Base-by-base conservation (phyloP, 2,329 filamentous ascomycete species). In the Aureobasidium sp. region DNA sequence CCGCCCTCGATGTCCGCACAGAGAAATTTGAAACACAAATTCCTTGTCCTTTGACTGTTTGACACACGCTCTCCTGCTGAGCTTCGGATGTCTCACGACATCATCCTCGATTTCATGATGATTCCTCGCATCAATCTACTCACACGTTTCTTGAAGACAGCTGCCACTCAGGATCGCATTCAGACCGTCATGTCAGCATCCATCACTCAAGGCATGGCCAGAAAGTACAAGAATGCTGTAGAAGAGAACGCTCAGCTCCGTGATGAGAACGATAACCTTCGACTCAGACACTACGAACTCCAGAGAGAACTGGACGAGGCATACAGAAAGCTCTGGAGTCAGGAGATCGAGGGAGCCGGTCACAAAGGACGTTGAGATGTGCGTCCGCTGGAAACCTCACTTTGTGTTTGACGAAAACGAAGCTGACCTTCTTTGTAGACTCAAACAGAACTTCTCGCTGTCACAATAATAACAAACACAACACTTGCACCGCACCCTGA, bases 271-370 rank as follows among this genome's bases (percentile, higher is more conserved):
- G 52, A 44, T 4, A 29, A 34, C 1, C 37, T 56, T 44, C 52
- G 39, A 11, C 25, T 44, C 52, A 44, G 27, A 44, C 36, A 44
- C 39, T 56, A 56, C 11, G 52, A 44, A 22, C 37, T 56, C 25
- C 44, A 44, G n/a, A 42, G 52, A 9, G 52, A 56, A n/a, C n/a
- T 56, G 6, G 52, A 44, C 34, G 39, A 36, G 14, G 27, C 27
- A 8, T 44, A 56, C 52, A 56, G 52, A 56, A 12, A 56, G 39
- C 52, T 56, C 25, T 56, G 52, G 52, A 25, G 15, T 15, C 36
- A 15, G 14, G 25, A 42, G 51, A 55, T 56, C 4, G 20, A 41
- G 27, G 15, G 52, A 11, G 2, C 9, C 34, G 34, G 5, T 6
- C 22, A 20, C 51, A 55, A 39, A 41, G 3, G 2, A 27, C 29